A percentile compares a stretch with the other conserved stretches of the same genome.
phyloP scores from a whole-genome alignment of 768 basidiomycete genomes.

The Mycena sanguinolenta region DNA sequence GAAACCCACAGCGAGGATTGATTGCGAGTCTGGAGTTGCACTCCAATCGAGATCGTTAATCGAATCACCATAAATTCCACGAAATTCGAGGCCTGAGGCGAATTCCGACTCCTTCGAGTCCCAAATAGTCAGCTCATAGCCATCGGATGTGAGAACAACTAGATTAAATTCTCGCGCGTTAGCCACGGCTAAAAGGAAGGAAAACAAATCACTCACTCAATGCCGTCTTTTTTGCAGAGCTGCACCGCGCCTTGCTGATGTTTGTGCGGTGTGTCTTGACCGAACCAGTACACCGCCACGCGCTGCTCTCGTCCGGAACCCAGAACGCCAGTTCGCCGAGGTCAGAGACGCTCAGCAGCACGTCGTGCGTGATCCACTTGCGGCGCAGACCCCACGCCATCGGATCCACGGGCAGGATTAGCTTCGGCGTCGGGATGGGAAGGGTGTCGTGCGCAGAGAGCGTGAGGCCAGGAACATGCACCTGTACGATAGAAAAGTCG shows the following conservation, averaged over 20 bases:
- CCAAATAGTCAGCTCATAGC: constrained; percentile 93
- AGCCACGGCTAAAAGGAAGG: not conserved
- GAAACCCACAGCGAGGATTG: constrained; percentile 93
- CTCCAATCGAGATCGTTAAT: constrained; percentile 94
- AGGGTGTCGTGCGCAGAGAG: constrained; percentile 65
- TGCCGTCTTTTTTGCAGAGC: constrained; percentile 92
- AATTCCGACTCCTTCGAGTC: constrained; percentile 96
- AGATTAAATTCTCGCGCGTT: constrained; percentile 17
- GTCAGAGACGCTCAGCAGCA: constrained; percentile 82
- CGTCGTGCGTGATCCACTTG: constrained; percentile 71
- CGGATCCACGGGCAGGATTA: constrained; percentile 86
- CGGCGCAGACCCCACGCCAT: constrained; percentile 81
- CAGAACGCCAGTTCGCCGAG: constrained; percentile 90
- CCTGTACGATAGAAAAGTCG: constrained; percentile 70
- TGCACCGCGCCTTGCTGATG: constrained; percentile 84
- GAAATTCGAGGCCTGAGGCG: constrained; percentile 88
- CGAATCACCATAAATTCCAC: constrained; percentile 69
- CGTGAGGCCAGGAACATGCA: constrained; percentile 62
- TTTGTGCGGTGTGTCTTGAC: constrained; percentile 79
- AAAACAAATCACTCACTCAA: constrained; percentile 67
- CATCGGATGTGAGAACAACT: constrained; percentile 74
- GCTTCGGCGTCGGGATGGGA: constrained; percentile 64
- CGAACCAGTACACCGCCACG: constrained; percentile 79
- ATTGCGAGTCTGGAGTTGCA: constrained; percentile 89
- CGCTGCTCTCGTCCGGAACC: constrained; percentile 66